phyloP scores from a whole-genome alignment of 2,329 filamentous ascomycete genomes.

The Colletotrichum endophyticum region DNA sequence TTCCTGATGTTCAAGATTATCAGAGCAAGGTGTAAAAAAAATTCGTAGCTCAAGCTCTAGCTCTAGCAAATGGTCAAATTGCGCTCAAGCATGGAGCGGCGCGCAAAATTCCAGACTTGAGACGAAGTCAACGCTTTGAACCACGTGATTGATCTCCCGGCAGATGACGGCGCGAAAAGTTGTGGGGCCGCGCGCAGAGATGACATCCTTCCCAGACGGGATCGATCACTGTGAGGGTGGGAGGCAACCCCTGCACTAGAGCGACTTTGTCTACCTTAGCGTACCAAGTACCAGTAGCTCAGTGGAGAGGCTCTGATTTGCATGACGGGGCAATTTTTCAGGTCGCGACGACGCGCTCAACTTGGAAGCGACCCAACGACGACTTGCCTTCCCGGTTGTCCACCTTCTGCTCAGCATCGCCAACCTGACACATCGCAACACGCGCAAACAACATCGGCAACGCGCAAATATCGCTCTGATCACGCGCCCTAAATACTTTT shows the following conservation, averaged over 20 bases:
- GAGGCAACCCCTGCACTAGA: constrained; percentile 20
- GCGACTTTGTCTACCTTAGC: constrained; percentile 7
- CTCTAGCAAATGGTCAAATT: not conserved
- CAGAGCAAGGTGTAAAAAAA: not conserved
- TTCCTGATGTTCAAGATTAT: not conserved
- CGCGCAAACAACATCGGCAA: not conserved
- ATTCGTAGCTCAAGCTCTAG: not conserved
- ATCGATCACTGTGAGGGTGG: constrained; percentile 7
- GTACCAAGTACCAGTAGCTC: not conserved
- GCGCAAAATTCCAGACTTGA: not conserved
- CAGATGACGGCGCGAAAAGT: constrained; percentile 4
- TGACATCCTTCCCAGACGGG: constrained; percentile 13
- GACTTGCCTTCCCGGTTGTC: not conserved
- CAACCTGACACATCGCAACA: not conserved
- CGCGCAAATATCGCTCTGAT: not conserved
- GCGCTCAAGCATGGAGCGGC: not conserved
- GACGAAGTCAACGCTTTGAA: not conserved
- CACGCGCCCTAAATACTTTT: not conserved
- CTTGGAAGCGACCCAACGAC: not conserved
- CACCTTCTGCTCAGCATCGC: not conserved
- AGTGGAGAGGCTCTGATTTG: constrained; percentile 19
- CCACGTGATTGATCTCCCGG: constrained; percentile 15
- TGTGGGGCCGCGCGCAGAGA: constrained; percentile 10
- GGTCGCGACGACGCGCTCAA: constrained; percentile 20
- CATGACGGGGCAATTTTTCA: constrained; percentile 23